These are phyloP conservation scores for Phalaenopsis aphrodite DNA, from an alignment of 106 monocot genomes.

Conservation along the genomic window DNA sequence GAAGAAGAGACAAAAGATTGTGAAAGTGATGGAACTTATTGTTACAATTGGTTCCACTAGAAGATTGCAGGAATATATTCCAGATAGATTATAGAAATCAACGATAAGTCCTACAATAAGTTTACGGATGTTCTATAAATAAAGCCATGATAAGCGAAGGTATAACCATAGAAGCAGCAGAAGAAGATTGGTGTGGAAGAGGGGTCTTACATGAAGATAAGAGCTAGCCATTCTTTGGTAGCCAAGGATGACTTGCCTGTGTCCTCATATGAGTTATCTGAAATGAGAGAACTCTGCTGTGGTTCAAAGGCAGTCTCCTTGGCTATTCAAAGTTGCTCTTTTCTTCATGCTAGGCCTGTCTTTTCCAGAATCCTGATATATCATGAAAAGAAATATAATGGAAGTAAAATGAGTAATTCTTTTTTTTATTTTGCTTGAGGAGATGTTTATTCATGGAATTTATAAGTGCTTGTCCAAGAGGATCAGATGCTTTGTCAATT, in stretches of 20 bases:
- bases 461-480: too few relatives aligned
- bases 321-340: slow-evolving; percentile 8
- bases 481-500: too few relatives aligned
- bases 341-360: slow-evolving; percentile 13
- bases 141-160: neutral
- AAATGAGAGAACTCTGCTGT: neutral
- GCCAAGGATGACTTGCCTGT: slow-evolving; percentile 21
- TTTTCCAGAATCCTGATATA: slow-evolving; percentile 3
- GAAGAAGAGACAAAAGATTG: neutral
- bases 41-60: neutral
- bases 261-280: neutral
- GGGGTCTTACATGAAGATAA: slow-evolving; percentile 18
- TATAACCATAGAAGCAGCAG: neutral
- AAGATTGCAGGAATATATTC: slow-evolving; percentile 8
- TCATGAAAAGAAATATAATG: neutral
- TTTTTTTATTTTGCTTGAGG: neutral
- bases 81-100: neutral
- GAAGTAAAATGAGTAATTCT: neutral
- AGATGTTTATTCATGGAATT: neutral
- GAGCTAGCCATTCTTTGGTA: slow-evolving; percentile 10
- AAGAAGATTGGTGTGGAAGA: slow-evolving; percentile 2
- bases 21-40: neutral
- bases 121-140: neutral
- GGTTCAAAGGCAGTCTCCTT: slow-evolving; percentile 6
- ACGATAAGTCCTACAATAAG: neutral